Evolutionary conservation across 768 basidiomycete genomes (phyloP), one percentile per base, ranked within the genome.

Genomic region (Mycena filopes): DNA sequence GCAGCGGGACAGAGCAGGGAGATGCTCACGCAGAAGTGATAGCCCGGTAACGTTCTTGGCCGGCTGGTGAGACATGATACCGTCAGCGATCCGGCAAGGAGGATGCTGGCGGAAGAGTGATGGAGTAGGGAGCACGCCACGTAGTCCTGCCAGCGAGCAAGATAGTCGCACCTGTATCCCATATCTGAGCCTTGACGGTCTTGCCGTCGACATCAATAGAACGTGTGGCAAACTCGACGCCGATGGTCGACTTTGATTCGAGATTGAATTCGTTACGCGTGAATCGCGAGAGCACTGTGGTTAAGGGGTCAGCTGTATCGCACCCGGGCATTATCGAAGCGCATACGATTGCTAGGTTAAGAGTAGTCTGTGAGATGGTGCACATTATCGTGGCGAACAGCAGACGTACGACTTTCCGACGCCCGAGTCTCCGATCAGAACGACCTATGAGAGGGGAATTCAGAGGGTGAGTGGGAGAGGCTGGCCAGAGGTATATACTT

Each of bases 191-290:
- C 80, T 99, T 99, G 71, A 99, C 87, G 3, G 90, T 96, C 89
- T 99, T 99, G 42, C 89, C 89, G 76, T 99, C 97, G n/a, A 99
- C 94, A 70, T 86, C 92, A 77, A 95, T 94, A 20, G 94, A 93
- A 74, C 98, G 89, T 43, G 97, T 98, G 4, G 97, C 98, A 73
- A 99, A 99, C 80, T 99, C 97, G 71, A 99, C 97, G 57, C 98
- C 97, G 78, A 99, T 99, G 25, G 98, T 99, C 66, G 97, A 99
- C 84, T 99, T 98, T 46, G 96, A 95, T 76, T 99, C 98, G 71
- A 97, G 86, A 84, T 96, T 98, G 89, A 99, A 99, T 81, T 99
- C 96, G 76, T 98, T 98, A 72, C 96, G 91, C 71, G 98, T 99
- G 88, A 99, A 99, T 75, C 98, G 95, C 81, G 96, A 97, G 77